A percentile compares a stretch with the other conserved stretches of the same genome.
These are phyloP conservation scores for Phalaenopsis aphrodite DNA, from an alignment of 106 monocot genomes.

Conservation along the genomic window DNA sequence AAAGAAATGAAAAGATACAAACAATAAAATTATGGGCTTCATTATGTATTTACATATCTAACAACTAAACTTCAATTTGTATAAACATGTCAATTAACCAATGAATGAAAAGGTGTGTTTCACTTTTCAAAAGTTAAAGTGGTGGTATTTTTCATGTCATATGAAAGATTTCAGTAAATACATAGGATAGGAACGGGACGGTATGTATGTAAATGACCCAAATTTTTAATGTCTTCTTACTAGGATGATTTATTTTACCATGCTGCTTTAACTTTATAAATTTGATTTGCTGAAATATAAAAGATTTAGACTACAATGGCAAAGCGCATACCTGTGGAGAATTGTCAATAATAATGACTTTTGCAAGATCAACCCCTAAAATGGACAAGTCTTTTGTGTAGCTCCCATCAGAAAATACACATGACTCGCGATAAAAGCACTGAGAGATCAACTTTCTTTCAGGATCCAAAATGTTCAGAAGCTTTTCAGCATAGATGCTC, in stretches of 20 bases:
- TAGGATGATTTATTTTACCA: not conserved
- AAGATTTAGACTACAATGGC: not conserved
- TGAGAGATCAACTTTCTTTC: constrained; percentile 49
- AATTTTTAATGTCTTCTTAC: too few relatives aligned
- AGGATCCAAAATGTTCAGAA: constrained; percentile 82
- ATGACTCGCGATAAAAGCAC: constrained; percentile 83
- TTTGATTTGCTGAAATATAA: not conserved
- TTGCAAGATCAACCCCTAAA: constrained; percentile 67
- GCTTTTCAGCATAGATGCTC: constrained; percentile 77
- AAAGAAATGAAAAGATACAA: too few relatives aligned
- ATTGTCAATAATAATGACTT: constrained; percentile 76
- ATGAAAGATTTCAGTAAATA: too few relatives aligned
- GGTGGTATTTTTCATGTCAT: too few relatives aligned
- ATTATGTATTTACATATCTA: too few relatives aligned
- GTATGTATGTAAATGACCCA: too few relatives aligned
- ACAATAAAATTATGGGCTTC: too few relatives aligned
- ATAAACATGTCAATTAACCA: too few relatives aligned
- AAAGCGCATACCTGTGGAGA: constrained; percentile 54
- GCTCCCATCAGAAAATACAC: constrained; percentile 76
- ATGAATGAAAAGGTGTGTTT: too few relatives aligned
- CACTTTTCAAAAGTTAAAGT: too few relatives aligned
- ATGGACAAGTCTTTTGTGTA: constrained; percentile 79
- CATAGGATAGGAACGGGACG: too few relatives aligned
- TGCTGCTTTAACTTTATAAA: not conserved
- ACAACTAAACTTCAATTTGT: too few relatives aligned